These are phyloP conservation scores for Raddia distichophylla DNA, from an alignment of 176 grass and related monocot species.

Conservation along the genomic window DNA sequence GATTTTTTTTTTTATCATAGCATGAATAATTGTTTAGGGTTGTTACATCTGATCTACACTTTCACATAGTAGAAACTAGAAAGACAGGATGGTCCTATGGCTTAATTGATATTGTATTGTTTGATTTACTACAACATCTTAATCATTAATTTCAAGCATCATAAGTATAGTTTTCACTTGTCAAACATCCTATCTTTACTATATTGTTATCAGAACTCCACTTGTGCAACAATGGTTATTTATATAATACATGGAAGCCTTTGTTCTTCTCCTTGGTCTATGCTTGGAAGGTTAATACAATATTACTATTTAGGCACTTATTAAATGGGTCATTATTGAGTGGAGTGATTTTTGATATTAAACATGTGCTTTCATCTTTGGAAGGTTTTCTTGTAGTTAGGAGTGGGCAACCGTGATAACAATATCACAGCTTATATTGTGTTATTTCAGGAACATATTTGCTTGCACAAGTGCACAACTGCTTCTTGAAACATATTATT, in stretches of 20 bases:
- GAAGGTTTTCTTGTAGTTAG: neutral
- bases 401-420: slow-evolving; percentile 2
- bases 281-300: neutral
- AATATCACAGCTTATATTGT: neutral
- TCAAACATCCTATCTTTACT: neutral
- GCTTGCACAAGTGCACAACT: neutral
- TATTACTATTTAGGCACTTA: neutral
- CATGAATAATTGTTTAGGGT: neutral
- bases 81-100: neutral
- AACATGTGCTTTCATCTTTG: too few species aligned
- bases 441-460: slow-evolving; percentile 7
- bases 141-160: slow-evolving; percentile 10
- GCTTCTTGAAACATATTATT: slow-evolving; percentile 8
- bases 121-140: neutral
- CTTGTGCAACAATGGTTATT: neutral
- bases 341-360: too few species aligned
- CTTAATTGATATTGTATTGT: neutral
- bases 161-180: neutral
- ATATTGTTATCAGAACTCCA: slow-evolving; percentile 16
- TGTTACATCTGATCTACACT: neutral
- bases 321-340: neutral
- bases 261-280: neutral
- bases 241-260: neutral
- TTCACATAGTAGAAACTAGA: slow-evolving; percentile 12
- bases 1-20: slow-evolving; percentile 4